Conservation (phyloP, 2,329 filamentous ascomycete genomes). For the Hypoxylon sp. region DNA sequence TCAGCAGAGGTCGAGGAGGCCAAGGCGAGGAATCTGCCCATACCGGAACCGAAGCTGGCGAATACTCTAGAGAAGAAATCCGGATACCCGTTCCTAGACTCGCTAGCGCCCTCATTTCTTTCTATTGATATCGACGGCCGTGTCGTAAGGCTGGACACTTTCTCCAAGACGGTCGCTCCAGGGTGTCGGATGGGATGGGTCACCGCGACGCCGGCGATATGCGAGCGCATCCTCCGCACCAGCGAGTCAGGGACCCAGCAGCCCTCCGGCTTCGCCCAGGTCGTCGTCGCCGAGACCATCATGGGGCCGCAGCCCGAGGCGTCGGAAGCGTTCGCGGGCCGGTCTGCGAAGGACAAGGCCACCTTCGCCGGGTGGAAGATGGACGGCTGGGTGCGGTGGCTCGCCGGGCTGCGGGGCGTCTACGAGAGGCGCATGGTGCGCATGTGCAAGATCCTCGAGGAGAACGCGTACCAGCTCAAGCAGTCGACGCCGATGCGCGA, state of each 20-base stretch:
- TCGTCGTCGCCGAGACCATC: conserved; percentile 78
- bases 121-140: conserved; percentile 84
- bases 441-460: conserved; percentile 79
- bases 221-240: conserved; percentile 77
- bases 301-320: conserved; percentile 71
- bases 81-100: conserved; percentile 82
- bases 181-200: conserved; percentile 92
- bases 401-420: conserved; percentile 80
- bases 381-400: conserved; percentile 90
- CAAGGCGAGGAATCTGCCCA: conserved; percentile 53
- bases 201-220: conserved; percentile 79
- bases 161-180: conserved; percentile 91
- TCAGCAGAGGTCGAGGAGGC: conserved; percentile 66
- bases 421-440: conserved; percentile 85
- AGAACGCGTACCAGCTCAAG: conserved; percentile 70
- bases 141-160: conserved; percentile 89
- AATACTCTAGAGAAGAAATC: conserved; percentile 51
- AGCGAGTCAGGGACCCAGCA: conserved; percentile 82
- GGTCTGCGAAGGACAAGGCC: conserved; percentile 58
- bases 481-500: conserved; percentile 59
- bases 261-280: conserved; percentile 89
- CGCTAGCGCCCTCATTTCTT: conserved; percentile 82
- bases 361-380: conserved; percentile 73
- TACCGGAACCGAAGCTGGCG: conserved; percentile 45
- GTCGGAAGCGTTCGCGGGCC: conserved; percentile 52